Conservation (phyloP, 805 yeast species). For the Metschnikowia cerradonensis region DNA sequence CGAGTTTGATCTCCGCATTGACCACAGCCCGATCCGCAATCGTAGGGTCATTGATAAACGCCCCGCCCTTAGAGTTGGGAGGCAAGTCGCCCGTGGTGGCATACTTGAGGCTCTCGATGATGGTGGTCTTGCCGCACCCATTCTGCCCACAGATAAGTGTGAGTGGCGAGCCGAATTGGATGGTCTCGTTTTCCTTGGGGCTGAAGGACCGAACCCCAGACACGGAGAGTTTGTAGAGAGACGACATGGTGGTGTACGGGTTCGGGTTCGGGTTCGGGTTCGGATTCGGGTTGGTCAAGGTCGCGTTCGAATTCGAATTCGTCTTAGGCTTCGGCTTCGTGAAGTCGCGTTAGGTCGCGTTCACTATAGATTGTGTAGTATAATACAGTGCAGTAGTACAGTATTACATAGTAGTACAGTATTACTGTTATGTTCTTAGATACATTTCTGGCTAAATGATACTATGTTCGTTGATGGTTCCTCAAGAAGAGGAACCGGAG, state of each 20-base stretch:
- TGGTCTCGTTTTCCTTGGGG: constrained; percentile 76
- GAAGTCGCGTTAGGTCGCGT: neutral
- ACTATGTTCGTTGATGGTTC: no score
- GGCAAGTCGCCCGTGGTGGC: constrained; percentile 96
- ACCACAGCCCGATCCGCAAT: constrained; percentile 72
- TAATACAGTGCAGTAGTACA: no score
- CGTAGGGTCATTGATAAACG: constrained; percentile 90
- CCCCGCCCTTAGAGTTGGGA: constrained; percentile 94
- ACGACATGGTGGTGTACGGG: constrained; percentile 29
- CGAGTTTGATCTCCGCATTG: constrained; percentile 85
- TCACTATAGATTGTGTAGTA: no score
- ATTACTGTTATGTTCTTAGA: no score
- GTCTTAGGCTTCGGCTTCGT: no score
- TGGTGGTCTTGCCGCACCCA: constrained; percentile 95
- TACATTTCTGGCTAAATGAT: no score
- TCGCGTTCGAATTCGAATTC: no score
- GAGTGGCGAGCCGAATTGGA: constrained; percentile 84
- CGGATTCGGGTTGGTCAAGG: no score
- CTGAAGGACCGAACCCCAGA: constrained; percentile 91
- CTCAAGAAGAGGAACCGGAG: no score
- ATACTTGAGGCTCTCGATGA: constrained; percentile 89
- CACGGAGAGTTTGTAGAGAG: constrained; percentile 45
- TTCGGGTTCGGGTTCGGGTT: neutral
- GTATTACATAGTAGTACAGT: no score
- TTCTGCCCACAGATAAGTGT: constrained; percentile 94